These are phyloP conservation scores for Ajuga chamaepitys DNA, from an alignment of 257 asterid species.

Conservation along the genomic window DNA sequence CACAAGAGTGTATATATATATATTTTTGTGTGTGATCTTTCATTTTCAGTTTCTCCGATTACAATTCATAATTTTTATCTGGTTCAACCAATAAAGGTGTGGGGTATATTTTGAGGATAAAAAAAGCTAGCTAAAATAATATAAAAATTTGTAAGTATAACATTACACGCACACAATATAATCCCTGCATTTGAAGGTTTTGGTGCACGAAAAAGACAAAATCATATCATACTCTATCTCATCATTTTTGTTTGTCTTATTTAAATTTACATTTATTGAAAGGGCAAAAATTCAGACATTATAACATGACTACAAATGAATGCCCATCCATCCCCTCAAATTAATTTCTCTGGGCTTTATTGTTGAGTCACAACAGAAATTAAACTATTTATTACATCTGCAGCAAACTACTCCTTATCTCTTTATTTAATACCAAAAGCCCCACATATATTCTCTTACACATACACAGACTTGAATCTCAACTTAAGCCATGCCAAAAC, in stretches of 20 bases:
- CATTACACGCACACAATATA: neutral
- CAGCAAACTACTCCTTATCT: constrained; percentile 18
- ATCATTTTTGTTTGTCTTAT: neutral
- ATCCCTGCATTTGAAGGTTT: neutral
- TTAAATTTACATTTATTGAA: neutral
- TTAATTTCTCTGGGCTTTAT: constrained; percentile 29
- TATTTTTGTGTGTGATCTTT: no score
- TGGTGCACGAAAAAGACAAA: neutral
- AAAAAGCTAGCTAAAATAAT: no score
- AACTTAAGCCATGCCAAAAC: constrained; percentile 23
- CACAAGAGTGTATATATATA: no score
- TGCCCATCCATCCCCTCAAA: constrained; percentile 16
- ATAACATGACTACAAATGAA: constrained; percentile 1
- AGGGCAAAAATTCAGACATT: constrained; percentile 7
- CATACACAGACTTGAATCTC: neutral
- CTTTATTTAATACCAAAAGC: neutral
- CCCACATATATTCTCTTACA: constrained; percentile 14
- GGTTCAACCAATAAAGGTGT: no score
- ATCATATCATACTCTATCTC: neutral
- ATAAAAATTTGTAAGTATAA: no score
- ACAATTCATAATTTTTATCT: no score
- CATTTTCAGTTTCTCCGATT: no score
- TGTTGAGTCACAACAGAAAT: constrained; percentile 15
- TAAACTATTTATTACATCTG: constrained; percentile 18
- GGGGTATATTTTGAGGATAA: no score